A percentile compares a stretch with the other conserved stretches of the same genome.
phyloP scores from a whole-genome alignment of 306 rosid species.

The Carpinus fangiana region DNA sequence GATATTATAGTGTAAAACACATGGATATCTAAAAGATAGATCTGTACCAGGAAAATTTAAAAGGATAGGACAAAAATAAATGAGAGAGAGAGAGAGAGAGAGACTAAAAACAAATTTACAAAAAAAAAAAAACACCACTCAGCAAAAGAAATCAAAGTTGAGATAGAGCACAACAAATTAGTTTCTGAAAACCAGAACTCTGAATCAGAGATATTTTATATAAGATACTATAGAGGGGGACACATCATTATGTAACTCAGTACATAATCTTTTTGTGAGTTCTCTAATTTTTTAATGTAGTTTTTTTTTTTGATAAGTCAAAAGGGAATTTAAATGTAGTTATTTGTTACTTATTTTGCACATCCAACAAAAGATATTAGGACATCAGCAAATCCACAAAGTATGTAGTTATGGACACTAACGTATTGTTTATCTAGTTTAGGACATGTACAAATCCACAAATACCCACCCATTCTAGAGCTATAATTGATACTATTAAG shows the following conservation, averaged over 20 bases:
- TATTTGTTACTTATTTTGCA: background rate
- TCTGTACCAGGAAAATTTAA: slow-evolving; percentile 47
- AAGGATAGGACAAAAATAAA: slow-evolving; percentile 12
- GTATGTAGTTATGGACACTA: too few relatives aligned
- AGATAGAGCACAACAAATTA: background rate
- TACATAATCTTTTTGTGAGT: background rate
- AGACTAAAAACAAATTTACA: background rate
- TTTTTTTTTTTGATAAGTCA: too few relatives aligned
- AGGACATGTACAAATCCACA: too few relatives aligned
- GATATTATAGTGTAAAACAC: slow-evolving; percentile 78
- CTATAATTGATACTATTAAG: too few relatives aligned
- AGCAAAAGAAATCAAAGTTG: background rate
- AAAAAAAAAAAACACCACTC: background rate
- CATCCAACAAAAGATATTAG: background rate
- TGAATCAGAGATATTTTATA: background rate
- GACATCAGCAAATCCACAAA: too few relatives aligned
- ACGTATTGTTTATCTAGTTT: too few relatives aligned
- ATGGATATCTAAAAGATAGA: slow-evolving; percentile 75
- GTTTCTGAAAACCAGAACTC: background rate
- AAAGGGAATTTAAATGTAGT: too few relatives aligned
- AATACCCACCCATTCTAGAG: too few relatives aligned
- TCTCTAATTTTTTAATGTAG: background rate
- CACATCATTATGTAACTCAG: background rate
- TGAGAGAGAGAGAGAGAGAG: background rate
- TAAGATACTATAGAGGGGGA: background rate